Evolutionary conservation across 768 basidiomycete species (phyloP).

Genomic region (Punctularia strigosozonata): DNA sequence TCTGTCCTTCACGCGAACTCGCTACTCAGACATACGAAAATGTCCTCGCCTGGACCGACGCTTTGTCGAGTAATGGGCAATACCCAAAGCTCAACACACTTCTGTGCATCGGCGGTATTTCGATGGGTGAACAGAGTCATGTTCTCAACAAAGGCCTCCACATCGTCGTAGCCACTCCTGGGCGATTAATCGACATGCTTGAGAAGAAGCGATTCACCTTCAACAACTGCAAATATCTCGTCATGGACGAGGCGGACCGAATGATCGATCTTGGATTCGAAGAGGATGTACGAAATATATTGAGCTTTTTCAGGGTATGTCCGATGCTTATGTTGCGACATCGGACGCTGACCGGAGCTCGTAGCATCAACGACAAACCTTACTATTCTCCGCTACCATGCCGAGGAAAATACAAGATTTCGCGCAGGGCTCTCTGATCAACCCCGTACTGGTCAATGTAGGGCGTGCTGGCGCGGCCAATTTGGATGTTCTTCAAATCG

Average conservation of each 20-base stretch:
- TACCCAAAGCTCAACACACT: conserved; percentile 84
- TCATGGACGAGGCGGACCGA: conserved; percentile 98
- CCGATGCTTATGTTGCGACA: conserved; percentile 8
- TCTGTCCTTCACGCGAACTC: conserved; percentile 95
- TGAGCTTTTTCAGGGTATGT: conserved; percentile 92
- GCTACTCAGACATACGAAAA: conserved; percentile 98
- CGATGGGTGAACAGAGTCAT: conserved; percentile 95
- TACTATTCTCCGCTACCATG: conserved; percentile 98
- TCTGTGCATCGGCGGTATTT: conserved; percentile 95
- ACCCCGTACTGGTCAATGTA: conserved; percentile 91
- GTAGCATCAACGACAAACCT: conserved; percentile 90
- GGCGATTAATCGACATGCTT: conserved; percentile 94
- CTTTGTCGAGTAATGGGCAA: conserved; percentile 64
- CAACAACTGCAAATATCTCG: conserved; percentile 89
- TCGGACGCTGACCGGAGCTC: conserved; percentile 1
- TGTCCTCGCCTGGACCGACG: conserved; percentile 72
- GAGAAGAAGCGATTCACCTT: conserved; percentile 92
- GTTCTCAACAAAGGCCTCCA: conserved; percentile 86
- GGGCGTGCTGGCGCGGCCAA: conserved; percentile 97
- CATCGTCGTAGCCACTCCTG: conserved; percentile 94
- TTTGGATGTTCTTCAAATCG: conserved; percentile 89
- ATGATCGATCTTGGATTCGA: conserved; percentile 99
- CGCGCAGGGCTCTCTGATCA: conserved; percentile 91
- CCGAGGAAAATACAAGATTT: conserved; percentile 98
- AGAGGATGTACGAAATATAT: conserved; percentile 96